Evolutionary conservation across 768 basidiomycete genomes (phyloP).

Genomic region (Pholiota microspora): DNA sequence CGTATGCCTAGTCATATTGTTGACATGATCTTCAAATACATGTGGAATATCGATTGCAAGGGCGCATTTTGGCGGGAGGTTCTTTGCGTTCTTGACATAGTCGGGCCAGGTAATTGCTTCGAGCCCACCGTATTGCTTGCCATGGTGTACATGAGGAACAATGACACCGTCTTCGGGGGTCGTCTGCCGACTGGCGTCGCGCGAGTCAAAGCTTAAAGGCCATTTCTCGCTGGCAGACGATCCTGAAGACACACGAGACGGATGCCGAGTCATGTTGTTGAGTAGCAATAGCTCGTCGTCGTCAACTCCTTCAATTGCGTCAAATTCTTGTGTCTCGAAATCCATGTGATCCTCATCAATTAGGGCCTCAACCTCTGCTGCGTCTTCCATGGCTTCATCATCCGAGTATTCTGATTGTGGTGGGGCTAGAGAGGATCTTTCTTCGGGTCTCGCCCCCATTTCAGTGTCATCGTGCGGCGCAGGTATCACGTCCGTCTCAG

Average conservation of each 20-base stretch:
- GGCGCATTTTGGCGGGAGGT: slow-evolving; percentile 30
- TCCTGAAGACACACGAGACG: not conserved
- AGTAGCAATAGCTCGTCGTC: not conserved
- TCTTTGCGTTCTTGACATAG: slow-evolving; percentile 31
- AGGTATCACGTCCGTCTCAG: too few species aligned
- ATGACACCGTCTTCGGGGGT: not conserved
- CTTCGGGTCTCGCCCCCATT: not conserved
- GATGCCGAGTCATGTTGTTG: not conserved
- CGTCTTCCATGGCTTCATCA: slow-evolving; percentile 4
- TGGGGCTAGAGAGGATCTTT: not conserved
- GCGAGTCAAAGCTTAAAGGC: not conserved
- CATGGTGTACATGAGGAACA: too few species aligned
- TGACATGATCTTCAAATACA: slow-evolving; percentile 64
- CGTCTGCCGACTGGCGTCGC: not conserved
- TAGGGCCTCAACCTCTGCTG: not conserved
- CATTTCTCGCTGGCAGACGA: slow-evolving; percentile 2
- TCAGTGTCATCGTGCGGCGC: not conserved
- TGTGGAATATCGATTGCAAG: slow-evolving; percentile 57
- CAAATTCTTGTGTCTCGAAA: not conserved
- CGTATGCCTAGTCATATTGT: slow-evolving; percentile 41
- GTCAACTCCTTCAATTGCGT: not conserved
- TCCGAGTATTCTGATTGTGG: not conserved
- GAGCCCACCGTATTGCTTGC: slow-evolving; percentile 31
- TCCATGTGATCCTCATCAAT: not conserved
- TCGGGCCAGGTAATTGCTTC: slow-evolving; percentile 36